These are phyloP conservation scores for Hymenoscyphus salicellus DNA, from an alignment of 2,329 filamentous ascomycete species.

Conservation along the genomic window DNA sequence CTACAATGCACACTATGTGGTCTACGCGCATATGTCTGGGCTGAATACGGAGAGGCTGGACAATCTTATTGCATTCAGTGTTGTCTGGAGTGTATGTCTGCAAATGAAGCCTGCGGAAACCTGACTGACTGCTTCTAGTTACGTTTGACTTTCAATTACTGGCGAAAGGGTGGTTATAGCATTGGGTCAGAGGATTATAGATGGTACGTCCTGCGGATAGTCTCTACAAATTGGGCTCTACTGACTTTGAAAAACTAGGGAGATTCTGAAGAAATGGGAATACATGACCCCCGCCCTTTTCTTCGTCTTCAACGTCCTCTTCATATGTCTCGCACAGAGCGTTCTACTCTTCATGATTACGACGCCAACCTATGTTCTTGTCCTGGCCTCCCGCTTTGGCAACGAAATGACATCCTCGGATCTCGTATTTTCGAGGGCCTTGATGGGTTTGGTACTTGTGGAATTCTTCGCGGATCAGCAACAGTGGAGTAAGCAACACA, in stretches of 20 bases:
- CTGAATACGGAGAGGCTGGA: conserved; percentile 70
- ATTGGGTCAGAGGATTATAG: conserved; percentile 93
- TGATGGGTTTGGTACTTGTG: conserved; percentile 57
- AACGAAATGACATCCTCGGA: conserved; percentile 53
- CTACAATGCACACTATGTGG: conserved; percentile 78
- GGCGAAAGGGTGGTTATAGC: conserved; percentile 86
- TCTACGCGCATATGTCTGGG: conserved; percentile 77
- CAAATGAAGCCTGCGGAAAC: not conserved
- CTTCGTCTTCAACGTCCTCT: conserved; percentile 82
- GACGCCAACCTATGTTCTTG: conserved; percentile 77
- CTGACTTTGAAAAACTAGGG: conserved; percentile 46
- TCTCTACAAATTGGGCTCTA: not conserved
- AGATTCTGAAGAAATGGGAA: conserved; percentile 58
- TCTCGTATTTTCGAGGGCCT: conserved; percentile 50
- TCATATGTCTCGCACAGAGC: conserved; percentile 83
- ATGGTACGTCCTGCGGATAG: conserved; percentile 52
- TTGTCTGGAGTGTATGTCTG: conserved; percentile 72
- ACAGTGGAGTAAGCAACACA: conserved; percentile 68
- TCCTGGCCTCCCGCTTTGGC: conserved; percentile 68
- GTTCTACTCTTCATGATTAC: conserved; percentile 76
- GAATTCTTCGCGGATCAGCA: conserved; percentile 86
- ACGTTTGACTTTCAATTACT: conserved; percentile 94
- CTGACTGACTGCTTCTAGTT: conserved; percentile 53
- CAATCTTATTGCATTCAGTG: conserved; percentile 65
- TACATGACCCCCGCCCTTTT: conserved; percentile 62